Base-by-base conservation (phyloP, 345 rosid species). In the Eutrema yunnanense region DNA sequence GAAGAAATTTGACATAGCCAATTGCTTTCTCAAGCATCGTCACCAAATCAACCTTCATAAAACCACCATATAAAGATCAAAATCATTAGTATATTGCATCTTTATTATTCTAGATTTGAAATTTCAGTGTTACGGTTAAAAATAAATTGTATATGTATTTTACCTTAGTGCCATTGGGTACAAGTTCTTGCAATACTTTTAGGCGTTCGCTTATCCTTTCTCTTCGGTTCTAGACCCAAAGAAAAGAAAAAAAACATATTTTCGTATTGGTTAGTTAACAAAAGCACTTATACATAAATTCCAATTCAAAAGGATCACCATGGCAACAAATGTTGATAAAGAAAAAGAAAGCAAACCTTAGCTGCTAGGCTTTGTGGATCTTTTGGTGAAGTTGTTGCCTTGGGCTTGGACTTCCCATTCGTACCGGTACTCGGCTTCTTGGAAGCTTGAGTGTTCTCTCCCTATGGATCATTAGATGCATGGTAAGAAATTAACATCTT, bases 361-460 rank as follows among this genome's bases (percentile, higher is more conserved):
- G 98, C 98, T 34, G 98, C 97, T 71, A 89, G 77, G 70, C 97
- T 94, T 73, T 94, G 98, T 0, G 95, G 96, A 63, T 89, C 97
- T 76, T 88, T 94, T 4, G 91, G 70, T 61, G 89, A 62, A 58
- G 81, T 59, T 38, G 81, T 44, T 65, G 84, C 42, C 81, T 86
- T 88, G 0, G 83, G 59, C 69, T 87, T 88, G 2, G 82, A 73
- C 71, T 84, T 90, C 38, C 76, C 79, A 33, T 37, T 69, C 4
- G 33, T 19, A 8, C 79, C 37, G 12, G 37, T 78, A 76, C 85
- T 76, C 48, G 78, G 87, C 80, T 86, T 93, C 90, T 93, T 92
- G 6, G 69, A 26, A 32, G 81, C 73, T 78, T 81, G 87, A 53
- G 30, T 41, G 44, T 72, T 78, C 72, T 86, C 87, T 69, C 83